Percentiles rank a stretch among this genome's conserved stretches.
Evolutionary conservation across 768 basidiomycete species (phyloP).

Genomic region (Termitomyces sp.): DNA sequence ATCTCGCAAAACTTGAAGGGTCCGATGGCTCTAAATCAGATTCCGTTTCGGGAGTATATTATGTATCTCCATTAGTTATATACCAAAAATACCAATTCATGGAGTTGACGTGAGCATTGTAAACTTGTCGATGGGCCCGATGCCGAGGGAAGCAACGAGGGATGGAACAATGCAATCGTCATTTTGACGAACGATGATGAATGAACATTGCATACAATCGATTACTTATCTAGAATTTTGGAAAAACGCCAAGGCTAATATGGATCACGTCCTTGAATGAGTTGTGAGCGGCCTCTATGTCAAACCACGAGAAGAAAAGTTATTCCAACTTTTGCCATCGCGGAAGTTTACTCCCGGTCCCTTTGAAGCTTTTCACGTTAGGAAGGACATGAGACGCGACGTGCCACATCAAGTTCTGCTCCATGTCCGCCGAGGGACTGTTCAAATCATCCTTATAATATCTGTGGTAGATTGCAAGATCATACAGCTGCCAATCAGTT

Average conservation of each 20-base stretch:
- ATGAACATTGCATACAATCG: not conserved
- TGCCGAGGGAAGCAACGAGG: not conserved
- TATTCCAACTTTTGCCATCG: not conserved
- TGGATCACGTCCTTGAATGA: not conserved
- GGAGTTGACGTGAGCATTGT: no score
- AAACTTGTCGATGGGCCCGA: not conserved
- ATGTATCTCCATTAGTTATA: no score
- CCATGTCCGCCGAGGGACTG: not conserved
- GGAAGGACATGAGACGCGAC: conserved; percentile 2
- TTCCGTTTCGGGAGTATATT: no score
- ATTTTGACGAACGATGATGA: not conserved
- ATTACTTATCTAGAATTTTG: not conserved
- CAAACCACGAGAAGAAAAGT: not conserved
- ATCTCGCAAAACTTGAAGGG: no score
- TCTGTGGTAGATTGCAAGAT: conserved; percentile 11
- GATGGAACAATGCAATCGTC: not conserved
- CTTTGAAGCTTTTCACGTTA: conserved; percentile 9
- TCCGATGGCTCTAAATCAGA: no score
- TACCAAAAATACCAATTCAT: no score
- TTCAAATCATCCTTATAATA: not conserved
- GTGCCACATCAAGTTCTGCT: conserved; percentile 3
- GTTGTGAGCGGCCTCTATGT: not conserved
- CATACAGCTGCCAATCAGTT: conserved; percentile 12
- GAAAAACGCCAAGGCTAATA: not conserved
- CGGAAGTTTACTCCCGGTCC: not conserved